phyloP scores from a whole-genome alignment of 164 flowering plant genomes.

The Litsea cubeba region DNA sequence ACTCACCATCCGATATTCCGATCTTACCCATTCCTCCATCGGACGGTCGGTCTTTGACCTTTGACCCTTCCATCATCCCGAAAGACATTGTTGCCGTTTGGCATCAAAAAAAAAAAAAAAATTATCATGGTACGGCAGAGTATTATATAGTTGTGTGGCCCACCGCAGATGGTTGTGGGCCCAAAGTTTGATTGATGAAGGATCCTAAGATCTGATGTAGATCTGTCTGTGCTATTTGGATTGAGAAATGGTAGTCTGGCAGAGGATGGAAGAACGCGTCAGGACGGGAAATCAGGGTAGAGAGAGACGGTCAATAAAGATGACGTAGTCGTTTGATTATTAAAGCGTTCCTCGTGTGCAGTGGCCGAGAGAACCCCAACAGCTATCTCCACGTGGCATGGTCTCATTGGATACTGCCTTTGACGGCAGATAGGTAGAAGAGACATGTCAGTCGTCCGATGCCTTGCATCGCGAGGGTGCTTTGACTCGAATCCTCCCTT shows the following conservation, averaged over 20 bases:
- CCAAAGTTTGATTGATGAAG: too few species aligned
- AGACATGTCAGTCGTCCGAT: slow-evolving; percentile 17
- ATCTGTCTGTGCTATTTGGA: too few species aligned
- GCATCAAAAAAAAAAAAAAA: too few species aligned
- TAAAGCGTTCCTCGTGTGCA: neutral
- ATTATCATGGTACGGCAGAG: too few species aligned
- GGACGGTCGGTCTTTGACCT: neutral
- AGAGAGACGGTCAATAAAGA: neutral
- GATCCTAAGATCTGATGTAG: too few species aligned
- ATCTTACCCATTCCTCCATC: neutral
- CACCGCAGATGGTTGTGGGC: too few species aligned
- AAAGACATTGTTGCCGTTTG: too few species aligned
- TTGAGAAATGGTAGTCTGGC: neutral
- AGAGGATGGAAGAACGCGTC: neutral
- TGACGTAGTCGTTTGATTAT: neutral
- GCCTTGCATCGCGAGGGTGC: slow-evolving; percentile 15
- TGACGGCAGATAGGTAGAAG: slow-evolving; percentile 16
- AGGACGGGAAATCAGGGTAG: neutral
- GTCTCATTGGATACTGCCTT: neutral
- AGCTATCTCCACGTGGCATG: slow-evolving; percentile 5
- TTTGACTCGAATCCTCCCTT: slow-evolving; percentile 22
- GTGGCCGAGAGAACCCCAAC: neutral
- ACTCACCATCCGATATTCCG: slow-evolving; percentile 4
- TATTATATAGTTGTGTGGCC: too few species aligned
- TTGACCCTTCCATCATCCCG: neutral